Conservation (phyloP, 495 filamentous ascomycete species). For the Xylaria sp. region DNA sequence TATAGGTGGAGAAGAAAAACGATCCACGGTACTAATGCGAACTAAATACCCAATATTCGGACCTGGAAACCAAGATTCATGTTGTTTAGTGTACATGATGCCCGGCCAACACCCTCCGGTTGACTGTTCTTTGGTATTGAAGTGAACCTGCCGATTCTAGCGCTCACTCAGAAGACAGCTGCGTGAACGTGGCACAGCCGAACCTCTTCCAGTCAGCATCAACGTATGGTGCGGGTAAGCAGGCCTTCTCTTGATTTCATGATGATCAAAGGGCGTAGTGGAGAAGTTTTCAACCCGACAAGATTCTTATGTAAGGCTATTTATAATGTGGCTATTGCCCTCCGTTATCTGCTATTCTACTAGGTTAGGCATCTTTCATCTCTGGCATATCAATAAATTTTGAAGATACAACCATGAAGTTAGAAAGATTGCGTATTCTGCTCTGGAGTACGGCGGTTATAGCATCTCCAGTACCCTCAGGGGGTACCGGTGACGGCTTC, state of each 20-base stretch:
- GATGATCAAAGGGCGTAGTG: not conserved
- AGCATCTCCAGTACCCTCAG: not conserved
- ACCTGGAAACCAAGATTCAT: not conserved
- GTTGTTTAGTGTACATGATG: not conserved
- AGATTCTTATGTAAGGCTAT: not conserved
- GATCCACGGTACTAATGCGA: not conserved
- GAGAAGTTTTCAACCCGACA: not conserved
- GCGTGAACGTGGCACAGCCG: not conserved
- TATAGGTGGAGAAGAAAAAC: not conserved
- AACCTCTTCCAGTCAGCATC: not conserved
- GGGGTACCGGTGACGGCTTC: not conserved
- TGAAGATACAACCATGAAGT: constrained; percentile 2
- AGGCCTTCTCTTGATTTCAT: not conserved
- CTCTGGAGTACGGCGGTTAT: not conserved
- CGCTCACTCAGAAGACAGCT: not conserved
- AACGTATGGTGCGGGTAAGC: not conserved
- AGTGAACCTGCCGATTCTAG: not conserved
- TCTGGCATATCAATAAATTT: not conserved
- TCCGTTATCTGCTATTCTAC: not conserved
- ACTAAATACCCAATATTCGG: not conserved
- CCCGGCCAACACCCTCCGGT: not conserved
- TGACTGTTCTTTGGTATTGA: not conserved
- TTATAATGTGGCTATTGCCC: not conserved
- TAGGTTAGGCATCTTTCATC: not conserved
- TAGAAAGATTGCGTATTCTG: not conserved